Evolutionary conservation across 2,329 filamentous ascomycete genomes (phyloP).

Genomic region (Fusarium tricinctum): DNA sequence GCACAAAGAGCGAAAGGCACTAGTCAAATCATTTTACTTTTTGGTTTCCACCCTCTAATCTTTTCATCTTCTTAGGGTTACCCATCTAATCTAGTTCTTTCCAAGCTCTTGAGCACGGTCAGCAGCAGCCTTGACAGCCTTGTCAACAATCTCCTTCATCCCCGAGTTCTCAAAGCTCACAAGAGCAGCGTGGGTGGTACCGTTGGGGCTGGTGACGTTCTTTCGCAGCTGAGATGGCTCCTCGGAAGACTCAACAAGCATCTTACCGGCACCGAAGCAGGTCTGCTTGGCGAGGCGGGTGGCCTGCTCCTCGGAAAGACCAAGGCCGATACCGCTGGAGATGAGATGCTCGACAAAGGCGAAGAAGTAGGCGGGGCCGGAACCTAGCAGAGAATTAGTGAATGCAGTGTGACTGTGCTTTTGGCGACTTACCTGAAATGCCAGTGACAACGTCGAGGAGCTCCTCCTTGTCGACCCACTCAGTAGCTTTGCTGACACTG

Average conservation of each 20-base stretch:
- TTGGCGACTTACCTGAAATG: slow-evolving; percentile 58
- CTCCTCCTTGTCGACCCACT: slow-evolving; percentile 65
- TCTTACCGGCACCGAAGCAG: slow-evolving; percentile 65
- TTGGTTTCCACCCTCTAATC: not conserved
- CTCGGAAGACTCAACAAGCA: slow-evolving; percentile 63
- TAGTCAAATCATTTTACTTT: not conserved
- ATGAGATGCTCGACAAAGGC: slow-evolving; percentile 67
- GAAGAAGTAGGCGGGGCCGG: slow-evolving; percentile 67
- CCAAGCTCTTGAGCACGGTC: slow-evolving; percentile 61
- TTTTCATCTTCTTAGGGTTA: not conserved
- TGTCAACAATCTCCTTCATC: slow-evolving; percentile 60
- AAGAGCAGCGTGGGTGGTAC: slow-evolving; percentile 64
- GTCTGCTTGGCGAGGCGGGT: slow-evolving; percentile 65
- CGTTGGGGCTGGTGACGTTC: slow-evolving; percentile 67
- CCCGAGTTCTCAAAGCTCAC: slow-evolving; percentile 62
- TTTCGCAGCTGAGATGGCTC: slow-evolving; percentile 62
- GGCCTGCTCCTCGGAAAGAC: slow-evolving; percentile 64
- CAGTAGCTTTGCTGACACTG: slow-evolving; percentile 63
- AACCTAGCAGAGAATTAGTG: slow-evolving; percentile 53
- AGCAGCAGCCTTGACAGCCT: slow-evolving; percentile 62
- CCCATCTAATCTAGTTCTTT: slow-evolving; percentile 45
- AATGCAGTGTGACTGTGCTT: fast-evolving
- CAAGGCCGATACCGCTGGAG: slow-evolving; percentile 59
- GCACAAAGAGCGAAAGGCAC: not conserved
- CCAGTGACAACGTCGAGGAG: slow-evolving; percentile 66